These are phyloP conservation scores for Gaeumannomyces tritici DNA, from an alignment of 2,329 filamentous ascomycete species.

Conservation along the genomic window DNA sequence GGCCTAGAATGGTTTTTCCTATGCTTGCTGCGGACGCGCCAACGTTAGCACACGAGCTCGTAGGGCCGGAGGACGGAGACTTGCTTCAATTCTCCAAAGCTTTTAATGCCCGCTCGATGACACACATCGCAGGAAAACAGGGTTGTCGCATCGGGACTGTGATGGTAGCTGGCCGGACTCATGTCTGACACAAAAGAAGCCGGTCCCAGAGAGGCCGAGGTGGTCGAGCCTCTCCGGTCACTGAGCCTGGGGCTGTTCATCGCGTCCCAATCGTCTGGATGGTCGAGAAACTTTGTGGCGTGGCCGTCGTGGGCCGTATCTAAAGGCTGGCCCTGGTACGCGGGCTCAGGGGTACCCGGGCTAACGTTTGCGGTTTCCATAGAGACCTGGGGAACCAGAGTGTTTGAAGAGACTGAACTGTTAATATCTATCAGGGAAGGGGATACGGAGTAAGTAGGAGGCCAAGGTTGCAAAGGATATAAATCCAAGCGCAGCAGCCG, in stretches of 20 bases:
- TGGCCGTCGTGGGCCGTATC: too few relatives aligned
- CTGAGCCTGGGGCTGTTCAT: background rate
- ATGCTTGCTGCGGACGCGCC: background rate
- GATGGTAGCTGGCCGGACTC: background rate
- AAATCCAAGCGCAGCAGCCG: background rate
- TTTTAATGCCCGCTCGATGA: background rate
- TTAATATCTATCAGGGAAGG: too few relatives aligned
- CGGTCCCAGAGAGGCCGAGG: background rate
- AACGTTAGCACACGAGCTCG: background rate
- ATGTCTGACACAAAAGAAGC: background rate
- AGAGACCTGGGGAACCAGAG: too few relatives aligned
- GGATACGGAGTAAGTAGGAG: too few relatives aligned
- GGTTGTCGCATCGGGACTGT: background rate
- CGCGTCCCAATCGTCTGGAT: background rate
- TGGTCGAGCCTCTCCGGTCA: background rate
- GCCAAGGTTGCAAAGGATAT: background rate
- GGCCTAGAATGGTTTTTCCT: background rate
- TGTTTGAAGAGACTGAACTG: too few relatives aligned
- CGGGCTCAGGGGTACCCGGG: background rate
- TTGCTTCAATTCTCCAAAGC: background rate
- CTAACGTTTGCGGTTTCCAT: background rate
- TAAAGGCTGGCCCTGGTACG: too few relatives aligned
- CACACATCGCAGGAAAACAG: background rate
- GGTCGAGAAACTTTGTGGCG: background rate
- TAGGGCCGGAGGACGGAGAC: background rate